phyloP scores from a whole-genome alignment of 768 basidiomycete genomes.

The Collybia mongolica region DNA sequence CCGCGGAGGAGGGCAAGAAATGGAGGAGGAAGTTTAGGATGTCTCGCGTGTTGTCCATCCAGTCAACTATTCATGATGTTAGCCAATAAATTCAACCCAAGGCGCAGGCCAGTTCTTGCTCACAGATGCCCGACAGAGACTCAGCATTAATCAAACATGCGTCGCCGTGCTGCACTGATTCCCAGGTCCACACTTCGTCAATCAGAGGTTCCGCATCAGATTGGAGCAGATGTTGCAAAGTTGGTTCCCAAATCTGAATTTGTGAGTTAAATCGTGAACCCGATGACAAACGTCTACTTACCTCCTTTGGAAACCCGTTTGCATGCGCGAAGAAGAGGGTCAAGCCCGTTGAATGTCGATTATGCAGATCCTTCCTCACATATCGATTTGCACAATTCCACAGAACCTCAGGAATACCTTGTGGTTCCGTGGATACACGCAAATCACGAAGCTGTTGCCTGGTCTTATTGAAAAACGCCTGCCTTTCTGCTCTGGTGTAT shows the following conservation, averaged over 20 bases:
- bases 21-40: conserved; percentile 71
- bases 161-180: conserved; percentile 85
- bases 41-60: conserved; percentile 77
- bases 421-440: conserved; percentile 29
- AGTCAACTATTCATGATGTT: conserved; percentile 52
- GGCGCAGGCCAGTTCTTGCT: conserved; percentile 19
- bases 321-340: conserved; percentile 82
- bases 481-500: conserved; percentile 36
- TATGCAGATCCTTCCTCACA: conserved; percentile 34
- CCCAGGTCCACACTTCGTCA: conserved; percentile 82
- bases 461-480: conserved; percentile 21
- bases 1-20: conserved; percentile 53
- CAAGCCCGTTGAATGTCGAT: conserved; percentile 36
- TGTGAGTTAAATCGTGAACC: background rate
- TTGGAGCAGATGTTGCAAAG: conserved; percentile 50
- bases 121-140: conserved; percentile 58
- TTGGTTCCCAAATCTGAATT: conserved; percentile 77
- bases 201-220: conserved; percentile 31
- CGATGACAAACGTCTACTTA: conserved; percentile 23
- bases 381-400: conserved; percentile 80
- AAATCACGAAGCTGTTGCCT: conserved; percentile 22
- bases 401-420: conserved; percentile 42
- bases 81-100: background rate
- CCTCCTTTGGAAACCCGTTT: conserved; percentile 90
- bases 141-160: conserved; percentile 68